These are phyloP conservation scores for Citrus trifoliata DNA, from an alignment of 345 rosid genomes.

Conservation along the genomic window DNA sequence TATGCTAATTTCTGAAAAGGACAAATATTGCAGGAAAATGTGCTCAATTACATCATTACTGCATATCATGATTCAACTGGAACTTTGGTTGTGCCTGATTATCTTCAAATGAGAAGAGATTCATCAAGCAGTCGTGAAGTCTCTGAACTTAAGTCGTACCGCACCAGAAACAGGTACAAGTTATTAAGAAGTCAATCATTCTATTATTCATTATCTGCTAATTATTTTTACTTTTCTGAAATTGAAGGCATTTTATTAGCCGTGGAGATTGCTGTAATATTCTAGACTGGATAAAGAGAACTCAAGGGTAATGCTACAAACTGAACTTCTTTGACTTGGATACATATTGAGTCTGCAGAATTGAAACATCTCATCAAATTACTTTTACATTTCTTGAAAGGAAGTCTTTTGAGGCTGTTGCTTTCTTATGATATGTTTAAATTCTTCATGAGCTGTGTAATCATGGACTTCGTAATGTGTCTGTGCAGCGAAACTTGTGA, in stretches of 20 bases:
- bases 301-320: constrained; percentile 19
- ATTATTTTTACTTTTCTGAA: constrained; percentile 4
- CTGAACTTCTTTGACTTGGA: neutral
- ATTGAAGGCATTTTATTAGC: constrained; percentile 60
- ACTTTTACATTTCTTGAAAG: neutral
- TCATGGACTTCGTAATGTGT: neutral
- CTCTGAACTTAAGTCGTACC: constrained; percentile 59
- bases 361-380: neutral
- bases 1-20: too few species aligned
- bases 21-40: constrained; percentile 41
- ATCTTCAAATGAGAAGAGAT: constrained; percentile 59
- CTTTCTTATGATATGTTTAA: neutral
- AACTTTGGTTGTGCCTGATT: constrained; percentile 47
- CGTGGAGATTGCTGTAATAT: constrained; percentile 63
- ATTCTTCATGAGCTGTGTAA: neutral
- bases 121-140: constrained; percentile 43
- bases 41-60: constrained; percentile 54
- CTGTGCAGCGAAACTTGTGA: constrained; percentile 2
- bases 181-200: neutral
- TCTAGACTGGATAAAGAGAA: constrained; percentile 58
- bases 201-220: neutral
- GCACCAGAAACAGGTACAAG: constrained; percentile 62
- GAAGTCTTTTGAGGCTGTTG: neutral
- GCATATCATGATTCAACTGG: constrained; percentile 56
- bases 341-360: too few species aligned